A percentile compares a stretch with the other conserved stretches of the same genome.
Conservation (phyloP, 169 alveolate genomes). For the Plasmodium fragile region DNA sequence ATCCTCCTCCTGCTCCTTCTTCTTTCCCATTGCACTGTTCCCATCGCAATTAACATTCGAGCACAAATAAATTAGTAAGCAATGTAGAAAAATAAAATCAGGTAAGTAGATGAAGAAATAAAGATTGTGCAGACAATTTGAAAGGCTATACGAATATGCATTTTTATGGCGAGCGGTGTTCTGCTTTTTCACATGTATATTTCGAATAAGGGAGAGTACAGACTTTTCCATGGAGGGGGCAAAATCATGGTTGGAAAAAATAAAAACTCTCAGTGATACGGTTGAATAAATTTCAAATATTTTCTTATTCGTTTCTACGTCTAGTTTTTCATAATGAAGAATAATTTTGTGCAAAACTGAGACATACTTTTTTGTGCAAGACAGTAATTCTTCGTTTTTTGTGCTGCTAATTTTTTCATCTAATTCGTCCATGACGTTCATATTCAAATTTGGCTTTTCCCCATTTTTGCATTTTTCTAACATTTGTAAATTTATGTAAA, state of each 20-base stretch:
- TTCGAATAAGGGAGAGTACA: not conserved
- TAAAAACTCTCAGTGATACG: constrained; percentile 24
- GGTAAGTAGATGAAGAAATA: constrained; percentile 45
- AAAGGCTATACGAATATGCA: not conserved
- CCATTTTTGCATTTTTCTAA: constrained; percentile 56
- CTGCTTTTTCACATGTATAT: not conserved
- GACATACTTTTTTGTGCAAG: constrained; percentile 19
- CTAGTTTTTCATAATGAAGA: constrained; percentile 26
- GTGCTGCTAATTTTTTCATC: constrained; percentile 16
- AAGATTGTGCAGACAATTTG: constrained; percentile 12
- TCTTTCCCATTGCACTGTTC: not conserved
- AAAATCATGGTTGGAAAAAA: constrained; percentile 18
- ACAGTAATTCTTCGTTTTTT: not conserved
- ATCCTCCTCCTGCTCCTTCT: not conserved
- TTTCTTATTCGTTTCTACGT: constrained; percentile 24
- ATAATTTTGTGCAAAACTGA: constrained; percentile 26
- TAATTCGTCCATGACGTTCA: constrained; percentile 29
- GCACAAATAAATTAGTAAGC: constrained; percentile 40
- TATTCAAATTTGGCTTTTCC: not conserved
- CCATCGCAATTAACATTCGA: not conserved
- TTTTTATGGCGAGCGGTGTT: not conserved
- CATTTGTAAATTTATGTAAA: not conserved
- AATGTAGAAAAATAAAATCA: constrained; percentile 40
- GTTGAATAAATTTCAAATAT: constrained; percentile 23
- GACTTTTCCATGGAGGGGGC: not conserved